Evolutionary conservation across 345 rosid species (phyloP).

Genomic region (Acer negundo): DNA sequence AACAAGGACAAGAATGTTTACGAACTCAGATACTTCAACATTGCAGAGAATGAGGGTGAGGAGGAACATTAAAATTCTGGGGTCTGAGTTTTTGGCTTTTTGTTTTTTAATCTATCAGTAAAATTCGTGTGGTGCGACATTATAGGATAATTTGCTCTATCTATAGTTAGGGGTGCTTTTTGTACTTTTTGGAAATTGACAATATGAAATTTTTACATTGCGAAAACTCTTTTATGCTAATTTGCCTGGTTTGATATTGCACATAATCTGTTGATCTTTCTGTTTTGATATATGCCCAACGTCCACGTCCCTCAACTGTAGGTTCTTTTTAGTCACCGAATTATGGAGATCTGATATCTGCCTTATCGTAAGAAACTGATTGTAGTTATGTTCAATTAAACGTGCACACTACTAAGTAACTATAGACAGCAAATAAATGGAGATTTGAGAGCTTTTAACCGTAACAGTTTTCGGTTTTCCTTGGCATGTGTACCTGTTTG

Average conservation of each 20-base stretch:
- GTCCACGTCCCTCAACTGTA: constrained; percentile 46
- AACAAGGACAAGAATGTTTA: constrained; percentile 84
- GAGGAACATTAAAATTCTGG: constrained; percentile 63
- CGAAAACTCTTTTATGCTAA: neutral
- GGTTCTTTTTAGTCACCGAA: constrained; percentile 51
- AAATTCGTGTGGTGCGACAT: neutral
- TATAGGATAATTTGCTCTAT: neutral
- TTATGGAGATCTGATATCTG: constrained; percentile 26
- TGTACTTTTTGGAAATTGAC: constrained; percentile 10
- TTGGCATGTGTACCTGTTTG: neutral
- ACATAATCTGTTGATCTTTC: neutral
- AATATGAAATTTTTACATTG: neutral
- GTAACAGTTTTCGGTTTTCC: neutral
- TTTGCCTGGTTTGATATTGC: neutral
- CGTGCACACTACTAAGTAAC: no score
- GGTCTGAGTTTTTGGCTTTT: neutral
- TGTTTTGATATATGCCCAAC: constrained; percentile 1
- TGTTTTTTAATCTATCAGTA: neutral
- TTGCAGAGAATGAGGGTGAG: constrained; percentile 92
- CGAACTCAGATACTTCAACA: constrained; percentile 92
- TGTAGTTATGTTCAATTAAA: neutral
- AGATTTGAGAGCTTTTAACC: no score
- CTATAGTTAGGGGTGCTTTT: constrained; percentile 1
- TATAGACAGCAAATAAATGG: neutral
- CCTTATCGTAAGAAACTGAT: neutral